Base-by-base conservation (phyloP, 192 early-diverging fungal species). In the Chytriomyces hyalinus region DNA sequence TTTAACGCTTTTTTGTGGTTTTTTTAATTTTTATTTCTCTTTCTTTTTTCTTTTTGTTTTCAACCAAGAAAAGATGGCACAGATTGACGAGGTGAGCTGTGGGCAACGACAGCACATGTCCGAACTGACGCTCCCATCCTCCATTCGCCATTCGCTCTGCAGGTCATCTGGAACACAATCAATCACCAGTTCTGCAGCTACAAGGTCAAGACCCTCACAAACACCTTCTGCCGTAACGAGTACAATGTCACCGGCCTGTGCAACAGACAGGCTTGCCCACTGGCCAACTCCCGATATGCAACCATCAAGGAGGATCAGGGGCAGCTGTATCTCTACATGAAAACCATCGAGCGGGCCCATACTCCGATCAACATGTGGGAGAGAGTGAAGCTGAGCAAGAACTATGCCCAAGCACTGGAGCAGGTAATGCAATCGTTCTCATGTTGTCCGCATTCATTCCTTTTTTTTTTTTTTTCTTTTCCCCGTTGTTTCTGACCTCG, bases 241-340 rank as follows among this genome's bases (percentile, higher is more conserved):
- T 94, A 95, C 86, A 99, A 98, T 84, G 92, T 98, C 6, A 96
- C 96, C 2, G 97, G 97, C 28, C 92, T 96, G 49, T 99, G 97
- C 88, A 96, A 92, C 86, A 89, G 94, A 17, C 93, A 93, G 76
- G 93, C 94, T 2, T 99, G 97, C 80, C 97, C 97, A 15, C 85
- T 99, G 74, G 95, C 97, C 60, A 99, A 99, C 86, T 91, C 89
- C 57, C 89, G 91, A 78, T 99, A 99, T 77, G 97, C 97, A 1
- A 99, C 97, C 6, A 90, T 99, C 49, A 92, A 94, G 68, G 97
- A 98, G 71, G 80, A 86, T 63, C 82, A 93, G 22, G 97, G 93
- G 78, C 80, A 68, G 48, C 85, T 96, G 78, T 97, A 94, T 80
- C 88, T 98, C 20, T 98, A 94, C 81, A 90, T 96, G 81, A 99